phyloP scores from a whole-genome alignment of 345 rosid species.

The Moricandia moricandioides region DNA sequence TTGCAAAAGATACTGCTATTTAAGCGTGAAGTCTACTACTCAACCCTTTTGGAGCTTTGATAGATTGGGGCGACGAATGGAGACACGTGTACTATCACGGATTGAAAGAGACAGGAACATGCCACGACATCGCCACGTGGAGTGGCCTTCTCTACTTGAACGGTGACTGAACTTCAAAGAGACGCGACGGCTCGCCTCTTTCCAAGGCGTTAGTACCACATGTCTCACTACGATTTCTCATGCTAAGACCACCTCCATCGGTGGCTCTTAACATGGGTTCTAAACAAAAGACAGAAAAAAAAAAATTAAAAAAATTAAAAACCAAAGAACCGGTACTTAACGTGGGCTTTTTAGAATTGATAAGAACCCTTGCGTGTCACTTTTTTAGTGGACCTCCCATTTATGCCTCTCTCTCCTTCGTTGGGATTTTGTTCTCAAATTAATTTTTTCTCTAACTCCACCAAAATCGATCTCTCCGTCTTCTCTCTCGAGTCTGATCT shows the following conservation, averaged over 20 bases:
- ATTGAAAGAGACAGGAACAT: background rate
- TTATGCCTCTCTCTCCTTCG: too few relatives aligned
- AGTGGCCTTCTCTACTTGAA: background rate
- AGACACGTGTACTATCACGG: background rate
- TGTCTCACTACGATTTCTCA: background rate
- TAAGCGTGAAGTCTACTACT: background rate
- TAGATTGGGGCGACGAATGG: background rate
- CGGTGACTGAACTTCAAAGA: background rate
- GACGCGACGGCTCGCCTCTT: conserved; percentile 1
- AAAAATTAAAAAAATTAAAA: too few relatives aligned
- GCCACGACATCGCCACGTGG: conserved; percentile 31
- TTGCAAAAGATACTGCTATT: background rate
- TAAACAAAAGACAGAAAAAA: too few relatives aligned
- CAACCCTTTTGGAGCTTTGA: conserved; percentile 27
- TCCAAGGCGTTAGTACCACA: background rate
- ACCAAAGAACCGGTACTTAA: too few relatives aligned
- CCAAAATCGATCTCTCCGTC: background rate
- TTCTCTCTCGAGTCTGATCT: background rate
- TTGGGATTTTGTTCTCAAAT: too few relatives aligned
- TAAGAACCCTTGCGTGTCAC: too few relatives aligned
- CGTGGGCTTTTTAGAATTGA: too few relatives aligned
- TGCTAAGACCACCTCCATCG: too few relatives aligned
- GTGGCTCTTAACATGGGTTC: too few relatives aligned
- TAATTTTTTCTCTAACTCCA: background rate
- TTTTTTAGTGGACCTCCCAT: too few relatives aligned